Conservation (phyloP, 352 stramenopile species). For the Phytophthora colocasiae region DNA sequence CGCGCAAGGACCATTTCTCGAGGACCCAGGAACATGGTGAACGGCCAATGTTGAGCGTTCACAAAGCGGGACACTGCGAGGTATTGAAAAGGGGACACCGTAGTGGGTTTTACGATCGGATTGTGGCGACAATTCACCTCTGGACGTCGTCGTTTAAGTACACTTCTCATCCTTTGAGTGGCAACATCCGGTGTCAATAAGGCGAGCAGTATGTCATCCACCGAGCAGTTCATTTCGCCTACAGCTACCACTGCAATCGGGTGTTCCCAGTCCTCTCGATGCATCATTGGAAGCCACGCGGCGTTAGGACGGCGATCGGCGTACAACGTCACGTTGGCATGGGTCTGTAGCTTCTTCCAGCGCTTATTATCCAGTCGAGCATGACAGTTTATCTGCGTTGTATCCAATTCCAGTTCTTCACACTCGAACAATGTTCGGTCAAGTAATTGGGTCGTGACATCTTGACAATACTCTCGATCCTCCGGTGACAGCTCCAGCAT, state of each 20-base stretch:
- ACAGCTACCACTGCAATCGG: slow-evolving; percentile 24
- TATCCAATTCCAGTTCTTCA: slow-evolving; percentile 23
- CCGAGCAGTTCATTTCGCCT: slow-evolving; percentile 20
- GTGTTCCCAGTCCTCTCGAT: slow-evolving; percentile 22
- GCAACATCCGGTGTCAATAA: slow-evolving; percentile 21
- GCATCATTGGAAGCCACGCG: slow-evolving; percentile 27
- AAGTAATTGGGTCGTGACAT: slow-evolving; percentile 27
- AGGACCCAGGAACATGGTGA: slow-evolving; percentile 27
- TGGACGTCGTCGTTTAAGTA: slow-evolving; percentile 17
- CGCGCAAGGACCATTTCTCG: slow-evolving; percentile 23
- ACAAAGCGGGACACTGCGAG: slow-evolving; percentile 26
- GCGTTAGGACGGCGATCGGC: slow-evolving; percentile 25
- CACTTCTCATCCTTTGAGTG: slow-evolving; percentile 19
- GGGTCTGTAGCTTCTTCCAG: slow-evolving; percentile 34
- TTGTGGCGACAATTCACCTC: slow-evolving; percentile 16
- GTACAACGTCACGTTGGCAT: slow-evolving; percentile 28
- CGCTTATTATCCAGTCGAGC: slow-evolving; percentile 15
- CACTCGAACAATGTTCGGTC: slow-evolving; percentile 26
- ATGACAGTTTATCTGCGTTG: neutral
- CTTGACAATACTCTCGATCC: slow-evolving; percentile 23
- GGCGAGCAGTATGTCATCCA: slow-evolving; percentile 27
- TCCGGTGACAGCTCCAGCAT: slow-evolving; percentile 22
- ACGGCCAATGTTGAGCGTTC: slow-evolving; percentile 22
- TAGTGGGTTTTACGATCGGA: slow-evolving; percentile 14
- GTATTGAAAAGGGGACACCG: slow-evolving; percentile 10